Base-by-base conservation (phyloP, 345 rosid genomes). In the Brassica cretica region DNA sequence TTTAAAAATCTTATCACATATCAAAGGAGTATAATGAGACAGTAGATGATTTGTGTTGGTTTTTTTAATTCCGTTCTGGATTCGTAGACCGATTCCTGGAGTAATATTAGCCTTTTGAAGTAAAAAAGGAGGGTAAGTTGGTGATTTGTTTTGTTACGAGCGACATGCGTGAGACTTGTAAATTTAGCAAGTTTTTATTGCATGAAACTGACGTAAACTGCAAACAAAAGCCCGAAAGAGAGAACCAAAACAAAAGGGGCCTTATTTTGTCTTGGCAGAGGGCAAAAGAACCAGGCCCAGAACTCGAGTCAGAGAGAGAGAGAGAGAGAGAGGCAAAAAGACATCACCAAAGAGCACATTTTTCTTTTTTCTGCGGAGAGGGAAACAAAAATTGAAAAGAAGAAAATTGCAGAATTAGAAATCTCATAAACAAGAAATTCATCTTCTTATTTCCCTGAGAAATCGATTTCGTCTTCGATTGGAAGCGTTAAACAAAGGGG, bases 361-460 rank as follows among this genome's bases (percentile, higher is more conserved):
- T 2, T 9, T 64, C 25, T 67, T 60, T 39, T 66, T 25, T 19
- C 58, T 46, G 68, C 76, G 51, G 73, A 80, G 83, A 80, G 83
- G 83, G 83, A 80, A 80, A 76, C 83, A 72, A 70, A 80, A 76
- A 80, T 80, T 80, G 76, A 80, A 80, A 64, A 56, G 74, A 66
- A 75, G 73, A 75, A 75, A 80, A 75, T 75, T 44, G 15, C 70
- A 30, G 76, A 66, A 76, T 71, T 80, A 66, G 69, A 76, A 71
- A 30, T 66, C 80, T 71, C 72, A 63, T 37, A 9, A 37, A 63
- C 53, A 64, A 68, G 77, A 70, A 73, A 74, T 74, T 64, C 62
- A 78, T 64, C 18, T 51, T 19, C 74, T 6, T 66, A 39, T 32
- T 70, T n/a, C 64, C 66, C 24, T 70, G 72, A 27, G 76, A 44